A percentile compares a stretch with the other conserved stretches of the same genome.
These are phyloP conservation scores for Hirschfeldia incana DNA, from an alignment of 345 rosid species.

Conservation along the genomic window DNA sequence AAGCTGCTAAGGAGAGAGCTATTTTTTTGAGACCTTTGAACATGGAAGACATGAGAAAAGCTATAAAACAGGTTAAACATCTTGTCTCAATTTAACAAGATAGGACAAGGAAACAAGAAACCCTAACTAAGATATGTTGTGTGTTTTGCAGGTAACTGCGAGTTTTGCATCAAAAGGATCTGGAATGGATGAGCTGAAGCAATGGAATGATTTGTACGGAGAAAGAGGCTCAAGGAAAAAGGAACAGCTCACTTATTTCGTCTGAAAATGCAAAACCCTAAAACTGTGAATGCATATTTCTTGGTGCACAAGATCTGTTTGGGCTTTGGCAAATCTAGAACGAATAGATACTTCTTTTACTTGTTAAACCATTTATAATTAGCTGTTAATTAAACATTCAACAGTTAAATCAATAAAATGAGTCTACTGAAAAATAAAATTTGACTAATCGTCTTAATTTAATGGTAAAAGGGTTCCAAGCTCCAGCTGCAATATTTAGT, in stretches of 20 bases:
- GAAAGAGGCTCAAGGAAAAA: slow-evolving; percentile 96
- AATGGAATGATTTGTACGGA: slow-evolving; percentile 88
- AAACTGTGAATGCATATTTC: slow-evolving; percentile 6
- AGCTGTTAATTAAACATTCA: too few species aligned
- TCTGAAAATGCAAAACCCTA: slow-evolving; percentile 37
- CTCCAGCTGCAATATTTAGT: too few species aligned
- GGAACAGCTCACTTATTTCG: slow-evolving; percentile 80
- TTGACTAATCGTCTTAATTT: too few species aligned
- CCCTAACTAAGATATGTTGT: slow-evolving; percentile 3
- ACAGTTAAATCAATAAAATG: too few species aligned
- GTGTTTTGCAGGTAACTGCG: slow-evolving; percentile 67
- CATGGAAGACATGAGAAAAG: slow-evolving; percentile 93
- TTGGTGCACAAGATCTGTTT: slow-evolving; percentile 26
- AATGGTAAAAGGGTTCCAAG: too few species aligned
- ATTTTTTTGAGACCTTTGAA: slow-evolving; percentile 70
- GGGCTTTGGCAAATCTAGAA: neutral
- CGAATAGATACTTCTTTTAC: neutral
- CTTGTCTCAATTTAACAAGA: neutral
- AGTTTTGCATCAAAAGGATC: slow-evolving; percentile 87
- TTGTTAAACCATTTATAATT: slow-evolving; percentile 10
- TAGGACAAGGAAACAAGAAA: neutral
- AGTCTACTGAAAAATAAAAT: too few species aligned
- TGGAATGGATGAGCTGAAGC: slow-evolving; percentile 74
- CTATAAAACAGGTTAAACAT: slow-evolving; percentile 76
- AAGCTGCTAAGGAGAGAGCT: slow-evolving; percentile 51